A percentile compares a stretch with the other conserved stretches of the same genome.
These are phyloP conservation scores for Monosporascus sp. DNA, from an alignment of 2,329 filamentous ascomycete genomes.

Conservation along the genomic window DNA sequence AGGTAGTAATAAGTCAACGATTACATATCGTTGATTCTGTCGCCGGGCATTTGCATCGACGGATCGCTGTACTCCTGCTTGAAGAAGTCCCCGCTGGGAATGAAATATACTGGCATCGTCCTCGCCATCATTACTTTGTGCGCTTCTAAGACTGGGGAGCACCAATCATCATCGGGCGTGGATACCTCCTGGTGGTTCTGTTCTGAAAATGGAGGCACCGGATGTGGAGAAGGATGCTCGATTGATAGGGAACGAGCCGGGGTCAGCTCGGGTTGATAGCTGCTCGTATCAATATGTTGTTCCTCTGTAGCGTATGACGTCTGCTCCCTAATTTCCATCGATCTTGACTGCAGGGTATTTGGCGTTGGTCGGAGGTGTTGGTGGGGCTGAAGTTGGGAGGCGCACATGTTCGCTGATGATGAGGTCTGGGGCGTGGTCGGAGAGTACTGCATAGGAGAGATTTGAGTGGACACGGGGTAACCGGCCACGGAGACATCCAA, in stretches of 20 bases:
- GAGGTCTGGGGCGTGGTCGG: constrained; percentile 49
- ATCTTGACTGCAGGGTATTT: no score
- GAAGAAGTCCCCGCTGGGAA: no score
- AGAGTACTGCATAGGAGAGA: constrained; percentile 54
- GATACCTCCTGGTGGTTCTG: not conserved
- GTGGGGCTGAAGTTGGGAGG: constrained; percentile 27
- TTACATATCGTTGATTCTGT: constrained; percentile 51
- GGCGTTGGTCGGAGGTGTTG: no score
- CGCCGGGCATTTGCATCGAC: constrained; percentile 54
- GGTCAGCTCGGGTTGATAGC: not conserved
- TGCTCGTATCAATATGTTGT: no score
- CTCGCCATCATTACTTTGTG: no score
- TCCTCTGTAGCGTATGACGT: no score
- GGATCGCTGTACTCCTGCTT: constrained; percentile 49
- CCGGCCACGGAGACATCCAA: constrained; percentile 45
- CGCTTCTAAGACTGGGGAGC: not conserved
- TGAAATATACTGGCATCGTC: no score
- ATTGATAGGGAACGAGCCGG: not conserved
- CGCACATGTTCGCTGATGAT: constrained; percentile 50
- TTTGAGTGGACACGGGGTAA: constrained; percentile 47
- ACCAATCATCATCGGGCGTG: not conserved
- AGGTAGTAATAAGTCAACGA: not conserved
- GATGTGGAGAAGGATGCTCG: not conserved
- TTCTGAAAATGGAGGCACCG: not conserved
- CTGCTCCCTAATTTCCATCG: no score